A percentile compares a stretch with the other conserved stretches of the same genome.
These are phyloP conservation scores for Bipolaris victoriae DNA, from an alignment of 2,329 filamentous ascomycete genomes.

Conservation along the genomic window DNA sequence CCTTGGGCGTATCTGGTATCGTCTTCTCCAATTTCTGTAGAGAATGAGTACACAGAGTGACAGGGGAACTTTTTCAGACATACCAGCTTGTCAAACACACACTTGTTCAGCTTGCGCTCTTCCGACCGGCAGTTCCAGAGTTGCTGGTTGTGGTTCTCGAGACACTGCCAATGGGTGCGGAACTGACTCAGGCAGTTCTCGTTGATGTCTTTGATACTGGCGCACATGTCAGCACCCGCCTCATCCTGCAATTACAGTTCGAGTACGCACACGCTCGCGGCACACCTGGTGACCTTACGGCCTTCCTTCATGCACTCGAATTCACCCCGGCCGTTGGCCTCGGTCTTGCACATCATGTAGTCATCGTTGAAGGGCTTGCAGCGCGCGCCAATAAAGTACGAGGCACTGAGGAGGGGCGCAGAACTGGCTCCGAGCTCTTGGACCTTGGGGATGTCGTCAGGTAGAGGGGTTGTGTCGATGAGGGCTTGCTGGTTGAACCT, in stretches of 20 bases:
- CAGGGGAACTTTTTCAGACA: conserved; percentile 46
- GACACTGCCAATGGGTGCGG: conserved; percentile 90
- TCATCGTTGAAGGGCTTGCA: conserved; percentile 98
- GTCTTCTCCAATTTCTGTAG: conserved; percentile 58
- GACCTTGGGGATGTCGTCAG: conserved; percentile 88
- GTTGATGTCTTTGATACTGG: conserved; percentile 92
- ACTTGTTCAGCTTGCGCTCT: conserved; percentile 92
- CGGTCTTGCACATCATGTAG: conserved; percentile 99
- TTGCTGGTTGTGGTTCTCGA: conserved; percentile 98
- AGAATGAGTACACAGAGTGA: conserved; percentile 4
- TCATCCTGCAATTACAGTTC: neutral
- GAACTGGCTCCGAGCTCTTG: conserved; percentile 92
- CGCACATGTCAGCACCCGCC: conserved; percentile 17
- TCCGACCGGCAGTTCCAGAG: conserved; percentile 90
- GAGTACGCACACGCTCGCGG: conserved; percentile 79
- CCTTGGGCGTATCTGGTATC: conserved; percentile 58
- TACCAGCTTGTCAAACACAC: conserved; percentile 95
- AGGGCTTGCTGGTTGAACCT: conserved; percentile 96
- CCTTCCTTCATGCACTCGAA: conserved; percentile 96
- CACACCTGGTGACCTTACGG: conserved; percentile 93
- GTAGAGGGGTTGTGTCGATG: conserved; percentile 94
- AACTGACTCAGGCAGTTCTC: conserved; percentile 91
- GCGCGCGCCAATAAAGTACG: conserved; percentile 95
- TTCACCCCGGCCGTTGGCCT: conserved; percentile 89
- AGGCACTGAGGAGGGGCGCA: conserved; percentile 86